Base-by-base conservation (phyloP, 345 rosid species). In the Populus euphratica region DNA sequence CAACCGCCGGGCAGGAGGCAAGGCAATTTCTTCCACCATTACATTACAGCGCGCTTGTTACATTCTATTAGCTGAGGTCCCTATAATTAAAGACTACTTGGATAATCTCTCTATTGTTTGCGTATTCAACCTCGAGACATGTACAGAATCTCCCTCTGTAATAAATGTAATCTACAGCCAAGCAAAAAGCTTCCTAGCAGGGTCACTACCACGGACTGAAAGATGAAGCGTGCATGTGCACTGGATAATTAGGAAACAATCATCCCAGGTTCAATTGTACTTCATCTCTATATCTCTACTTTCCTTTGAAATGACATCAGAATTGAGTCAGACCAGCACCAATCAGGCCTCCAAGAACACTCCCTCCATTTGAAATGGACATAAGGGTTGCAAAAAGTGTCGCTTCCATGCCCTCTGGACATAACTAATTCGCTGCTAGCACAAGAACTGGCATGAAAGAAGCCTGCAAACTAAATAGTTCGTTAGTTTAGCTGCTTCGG, bases 341-440 rank as follows among this genome's bases (percentile, higher is more conserved):
- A 18, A 96, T 83, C 52, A 96, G 86, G 56, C 98, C 98, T 50
- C 98, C 99, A 0, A 94, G 85, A 61, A 96, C 95, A 54, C 97
- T 89, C 68, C 98, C 95, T 80, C 91, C 98, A 69, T 96, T 96
- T 10, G 96, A 91, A 81, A 94, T 86, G 66, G 98, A 96, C 98
- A 96, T 92, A 69, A 94, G 94, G 17, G 98, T 96, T 2, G 98
- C 98, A 56, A 96, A 96, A 18, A 94, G 94, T 21, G 97, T 96
- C 73, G 97, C 98, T 82, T 96, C 98, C 97, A 96, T 92, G 82
- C 98, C 98, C 84, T 92, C 97, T 17, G 97, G 99, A 79, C 98
- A 94, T 56, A 96, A 70, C 77, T 92, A 33, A 33, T 0, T 91
- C 6, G 97, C 98, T 17, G 98, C 97, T 64, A 94, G 85, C 73